Evolutionary conservation across 176 grass and related monocot species (phyloP).

Genomic region (sorghum (Sorghum bicolor)): DNA sequence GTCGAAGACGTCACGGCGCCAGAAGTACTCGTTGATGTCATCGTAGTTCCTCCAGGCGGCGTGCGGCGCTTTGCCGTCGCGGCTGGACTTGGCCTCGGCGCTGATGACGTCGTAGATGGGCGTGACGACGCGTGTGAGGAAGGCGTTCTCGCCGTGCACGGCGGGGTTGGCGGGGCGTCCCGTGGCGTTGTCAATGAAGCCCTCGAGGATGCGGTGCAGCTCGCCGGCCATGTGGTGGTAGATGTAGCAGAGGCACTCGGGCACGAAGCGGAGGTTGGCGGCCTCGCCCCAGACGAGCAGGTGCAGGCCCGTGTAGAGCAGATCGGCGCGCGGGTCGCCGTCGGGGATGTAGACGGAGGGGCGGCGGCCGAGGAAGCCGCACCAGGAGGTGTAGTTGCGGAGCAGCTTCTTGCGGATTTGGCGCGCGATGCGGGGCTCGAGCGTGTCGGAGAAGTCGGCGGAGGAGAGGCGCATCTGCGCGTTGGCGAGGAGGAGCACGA

Average conservation of each 20-base stretch:
- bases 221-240: slow-evolving; percentile 90
- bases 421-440: slow-evolving; percentile 54
- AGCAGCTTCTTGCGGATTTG: slow-evolving; percentile 73
- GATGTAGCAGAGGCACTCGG: slow-evolving; percentile 94
- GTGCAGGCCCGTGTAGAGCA: slow-evolving; percentile 71
- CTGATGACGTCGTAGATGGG: slow-evolving; percentile 60
- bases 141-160: slow-evolving; percentile 73
- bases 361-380: slow-evolving; percentile 64
- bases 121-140: slow-evolving; percentile 53
- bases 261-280: slow-evolving; percentile 83
- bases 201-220: slow-evolving; percentile 74
- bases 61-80: slow-evolving; percentile 59
- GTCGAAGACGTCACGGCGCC: slow-evolving; percentile 71
- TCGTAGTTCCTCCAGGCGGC: slow-evolving; percentile 94
- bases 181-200: slow-evolving; percentile 51
- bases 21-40: slow-evolving; percentile 97
- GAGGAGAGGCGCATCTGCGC: slow-evolving; percentile 87
- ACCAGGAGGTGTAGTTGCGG: slow-evolving; percentile 89
- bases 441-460: slow-evolving; percentile 54
- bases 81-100: slow-evolving; percentile 62
- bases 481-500: slow-evolving; percentile 92
- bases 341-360: slow-evolving; percentile 46
- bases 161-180: slow-evolving; percentile 59
- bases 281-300: slow-evolving; percentile 96
- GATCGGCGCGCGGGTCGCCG: slow-evolving; percentile 55